A percentile compares a stretch with the other conserved stretches of the same genome.
phyloP scores from a whole-genome alignment of 345 rosid species.

The Moringa oleifera region DNA sequence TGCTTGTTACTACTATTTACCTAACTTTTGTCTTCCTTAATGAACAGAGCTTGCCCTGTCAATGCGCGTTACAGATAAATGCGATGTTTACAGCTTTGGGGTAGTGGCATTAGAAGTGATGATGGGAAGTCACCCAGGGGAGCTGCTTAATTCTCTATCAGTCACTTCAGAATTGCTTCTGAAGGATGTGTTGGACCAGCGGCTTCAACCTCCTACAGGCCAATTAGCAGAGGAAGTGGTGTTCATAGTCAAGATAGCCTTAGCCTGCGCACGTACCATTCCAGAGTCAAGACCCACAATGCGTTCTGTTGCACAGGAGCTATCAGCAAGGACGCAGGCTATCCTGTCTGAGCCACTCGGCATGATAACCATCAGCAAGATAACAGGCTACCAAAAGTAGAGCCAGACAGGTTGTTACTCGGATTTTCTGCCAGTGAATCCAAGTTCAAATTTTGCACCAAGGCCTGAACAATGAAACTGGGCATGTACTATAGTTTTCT shows the following conservation, averaged over 20 bases:
- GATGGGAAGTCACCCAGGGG: constrained; percentile 71
- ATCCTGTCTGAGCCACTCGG: constrained; percentile 25
- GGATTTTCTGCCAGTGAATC: too few relatives aligned
- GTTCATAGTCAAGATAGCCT: constrained; percentile 28
- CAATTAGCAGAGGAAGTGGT: constrained; percentile 44
- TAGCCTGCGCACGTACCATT: constrained; percentile 35
- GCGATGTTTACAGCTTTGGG: constrained; percentile 62
- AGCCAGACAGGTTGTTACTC: background rate
- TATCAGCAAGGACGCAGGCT: constrained; percentile 35
- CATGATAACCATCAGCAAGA: constrained; percentile 25
- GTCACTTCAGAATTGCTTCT: constrained; percentile 24
- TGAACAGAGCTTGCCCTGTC: constrained; percentile 40
- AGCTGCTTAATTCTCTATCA: constrained; percentile 32
- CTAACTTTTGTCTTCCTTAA: background rate
- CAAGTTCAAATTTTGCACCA: too few relatives aligned
- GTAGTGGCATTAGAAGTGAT: constrained; percentile 57
- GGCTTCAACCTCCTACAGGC: constrained; percentile 36
- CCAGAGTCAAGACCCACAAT: constrained; percentile 49
- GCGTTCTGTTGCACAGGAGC: constrained; percentile 56
- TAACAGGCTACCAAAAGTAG: constrained; percentile 23
- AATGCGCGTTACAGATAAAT: constrained; percentile 38
- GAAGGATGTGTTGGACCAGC: constrained; percentile 46
- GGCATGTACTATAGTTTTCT: too few relatives aligned
- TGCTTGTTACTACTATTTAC: background rate
- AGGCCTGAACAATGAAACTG: too few relatives aligned